phyloP scores from a whole-genome alignment of 2,329 filamentous ascomycete genomes.

The Penicillium brasilianum region DNA sequence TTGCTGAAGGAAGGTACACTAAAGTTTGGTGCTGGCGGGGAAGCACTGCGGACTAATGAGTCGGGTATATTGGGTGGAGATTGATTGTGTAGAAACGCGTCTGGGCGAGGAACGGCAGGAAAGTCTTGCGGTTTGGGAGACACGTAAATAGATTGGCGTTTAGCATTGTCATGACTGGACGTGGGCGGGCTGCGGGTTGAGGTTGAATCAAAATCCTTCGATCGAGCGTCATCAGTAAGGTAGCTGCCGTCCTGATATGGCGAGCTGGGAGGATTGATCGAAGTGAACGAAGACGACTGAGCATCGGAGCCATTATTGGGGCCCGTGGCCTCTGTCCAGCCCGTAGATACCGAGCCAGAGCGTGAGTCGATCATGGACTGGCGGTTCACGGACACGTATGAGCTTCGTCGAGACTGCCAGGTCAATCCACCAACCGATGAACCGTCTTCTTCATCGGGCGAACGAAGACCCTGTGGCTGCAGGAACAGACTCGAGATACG shows the following conservation, averaged over 20 bases:
- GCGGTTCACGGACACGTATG: constrained; percentile 37
- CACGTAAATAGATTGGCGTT: constrained; percentile 36
- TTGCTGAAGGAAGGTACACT: constrained; percentile 50
- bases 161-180: constrained; percentile 27
- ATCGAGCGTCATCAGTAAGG: constrained; percentile 23
- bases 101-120: constrained; percentile 22
- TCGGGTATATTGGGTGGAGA: constrained; percentile 35
- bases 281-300: constrained; percentile 25
- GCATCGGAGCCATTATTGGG: constrained; percentile 22
- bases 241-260: constrained; percentile 20
- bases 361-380: constrained; percentile 39
- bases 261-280: constrained; percentile 23
- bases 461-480: constrained; percentile 33
- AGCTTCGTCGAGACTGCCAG: constrained; percentile 37
- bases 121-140: constrained; percentile 12
- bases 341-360: constrained; percentile 36
- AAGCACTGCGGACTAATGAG: constrained; percentile 34
- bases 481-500: constrained; percentile 39
- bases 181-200: constrained; percentile 28
- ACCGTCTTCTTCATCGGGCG: constrained; percentile 33
- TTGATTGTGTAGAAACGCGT: constrained; percentile 26
- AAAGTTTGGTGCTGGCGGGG: constrained; percentile 48
- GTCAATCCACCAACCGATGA: constrained; percentile 24
- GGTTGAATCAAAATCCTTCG: constrained; percentile 17
- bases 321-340: constrained; percentile 31